Evolutionary conservation across 805 yeast genomes (phyloP).

Genomic region (Priceomyces haplophilus): DNA sequence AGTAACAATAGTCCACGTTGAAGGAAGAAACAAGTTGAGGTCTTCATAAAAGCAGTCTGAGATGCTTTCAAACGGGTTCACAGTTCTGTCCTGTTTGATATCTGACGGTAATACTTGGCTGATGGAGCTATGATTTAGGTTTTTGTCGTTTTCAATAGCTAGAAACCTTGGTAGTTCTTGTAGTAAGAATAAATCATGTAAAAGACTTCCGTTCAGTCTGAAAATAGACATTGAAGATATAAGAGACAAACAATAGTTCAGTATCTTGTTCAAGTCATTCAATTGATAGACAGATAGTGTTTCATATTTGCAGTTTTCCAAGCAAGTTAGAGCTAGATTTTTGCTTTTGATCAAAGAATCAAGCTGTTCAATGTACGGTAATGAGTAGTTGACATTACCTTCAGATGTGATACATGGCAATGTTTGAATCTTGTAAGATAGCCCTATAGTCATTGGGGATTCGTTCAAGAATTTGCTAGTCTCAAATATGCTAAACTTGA

Average conservation of each 20-base stretch:
- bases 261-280: constrained; percentile 12
- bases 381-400: constrained; percentile 1
- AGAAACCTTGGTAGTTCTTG: constrained; percentile 19
- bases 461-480: background rate
- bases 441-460: background rate
- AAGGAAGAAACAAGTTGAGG: constrained; percentile 13
- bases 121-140: constrained; percentile 10
- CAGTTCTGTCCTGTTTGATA: background rate
- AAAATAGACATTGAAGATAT: constrained; percentile 21
- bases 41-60: constrained; percentile 8
- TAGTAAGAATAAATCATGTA: constrained; percentile 16
- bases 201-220: constrained; percentile 11
- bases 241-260: constrained; percentile 17
- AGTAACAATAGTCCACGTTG: constrained; percentile 55
- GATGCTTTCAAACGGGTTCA: constrained; percentile 7
- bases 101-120: constrained; percentile 12
- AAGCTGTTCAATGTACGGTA: constrained; percentile 9
- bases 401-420: constrained; percentile 10
- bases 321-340: constrained; percentile 10
- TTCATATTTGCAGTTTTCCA: constrained; percentile 2
- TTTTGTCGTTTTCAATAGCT: constrained; percentile 20
- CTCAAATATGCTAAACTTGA: background rate
- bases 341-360: constrained; percentile 17
- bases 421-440: background rate
- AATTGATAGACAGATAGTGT: constrained; percentile 14